These are phyloP conservation scores for Penicillium malachiteum DNA, from an alignment of 495 filamentous ascomycete genomes.

Conservation along the genomic window DNA sequence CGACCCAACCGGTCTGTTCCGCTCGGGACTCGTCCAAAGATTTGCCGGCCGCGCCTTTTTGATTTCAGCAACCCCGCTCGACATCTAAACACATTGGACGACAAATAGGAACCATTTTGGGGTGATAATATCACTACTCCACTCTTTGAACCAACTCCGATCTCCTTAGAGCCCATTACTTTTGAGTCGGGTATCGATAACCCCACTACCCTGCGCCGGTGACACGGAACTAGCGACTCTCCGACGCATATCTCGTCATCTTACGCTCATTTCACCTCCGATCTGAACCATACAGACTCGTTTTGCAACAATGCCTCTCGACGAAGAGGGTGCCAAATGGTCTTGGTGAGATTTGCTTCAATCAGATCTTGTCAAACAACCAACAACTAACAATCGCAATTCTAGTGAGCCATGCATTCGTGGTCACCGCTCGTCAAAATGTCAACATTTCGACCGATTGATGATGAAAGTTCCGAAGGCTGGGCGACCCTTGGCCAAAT, in stretches of 20 bases:
- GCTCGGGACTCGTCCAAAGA: conserved; percentile 3
- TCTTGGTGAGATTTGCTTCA: conserved; percentile 37
- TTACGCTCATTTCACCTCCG: not conserved
- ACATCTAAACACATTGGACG: not conserved
- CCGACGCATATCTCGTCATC: not conserved
- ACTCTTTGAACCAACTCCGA: too few relatives aligned
- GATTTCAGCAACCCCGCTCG: conserved; percentile 3
- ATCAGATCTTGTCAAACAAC: not conserved
- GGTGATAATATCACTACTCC: not conserved
- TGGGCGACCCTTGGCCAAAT: conserved; percentile 66
- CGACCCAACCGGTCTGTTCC: conserved; percentile 10
- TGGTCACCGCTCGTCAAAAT: conserved; percentile 42
- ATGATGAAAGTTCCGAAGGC: not conserved
- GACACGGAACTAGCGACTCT: not conserved
- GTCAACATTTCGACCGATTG: not conserved
- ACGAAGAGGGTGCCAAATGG: conserved; percentile 51
- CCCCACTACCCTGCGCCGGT: not conserved
- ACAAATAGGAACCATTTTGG: not conserved
- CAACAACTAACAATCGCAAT: conserved; percentile 3
- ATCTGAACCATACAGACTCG: not conserved
- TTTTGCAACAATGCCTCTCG: conserved; percentile 41
- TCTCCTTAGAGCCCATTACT: not conserved
- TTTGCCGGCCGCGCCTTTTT: not conserved
- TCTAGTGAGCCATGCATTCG: conserved; percentile 77
- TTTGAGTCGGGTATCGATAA: not conserved